Evolutionary conservation across 1,284 basidiomycete species (phyloP).

Genomic region (Ustilago tritici): DNA sequence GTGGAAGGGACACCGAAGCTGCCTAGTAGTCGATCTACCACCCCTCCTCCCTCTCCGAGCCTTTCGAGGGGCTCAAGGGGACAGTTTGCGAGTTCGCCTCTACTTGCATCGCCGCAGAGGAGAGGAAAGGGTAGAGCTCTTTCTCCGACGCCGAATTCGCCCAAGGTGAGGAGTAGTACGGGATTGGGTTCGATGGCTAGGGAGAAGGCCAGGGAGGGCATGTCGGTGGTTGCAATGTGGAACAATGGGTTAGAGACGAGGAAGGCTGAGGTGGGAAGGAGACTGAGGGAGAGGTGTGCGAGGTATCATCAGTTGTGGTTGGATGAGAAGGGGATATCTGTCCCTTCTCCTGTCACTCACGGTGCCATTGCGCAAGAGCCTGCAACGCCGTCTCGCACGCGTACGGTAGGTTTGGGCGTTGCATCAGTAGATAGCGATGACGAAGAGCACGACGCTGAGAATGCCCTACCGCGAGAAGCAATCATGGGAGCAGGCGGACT

Average conservation of each 20-base stretch:
- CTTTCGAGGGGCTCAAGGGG: not conserved
- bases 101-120: conserved; percentile 19
- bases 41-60: conserved; percentile 21
- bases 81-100: conserved; percentile 11
- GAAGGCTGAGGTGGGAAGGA: conserved; percentile 53
- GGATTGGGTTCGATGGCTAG: conserved; percentile 4
- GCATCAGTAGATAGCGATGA: conserved; percentile 78
- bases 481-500: conserved; percentile 70
- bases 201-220: conserved; percentile 44
- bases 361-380: not conserved
- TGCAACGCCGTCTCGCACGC: conserved; percentile 22
- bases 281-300: conserved; percentile 50
- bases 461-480: conserved; percentile 77
- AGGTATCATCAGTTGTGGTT: conserved; percentile 55
- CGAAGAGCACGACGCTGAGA: conserved; percentile 79
- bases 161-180: conserved; percentile 17
- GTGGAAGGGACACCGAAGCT: conserved; percentile 38
- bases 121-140: not conserved
- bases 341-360: conserved; percentile 15
- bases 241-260: conserved; percentile 64
- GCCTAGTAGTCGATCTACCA: conserved; percentile 17
- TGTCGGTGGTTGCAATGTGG: conserved; percentile 66
- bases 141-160: conserved; percentile 18
- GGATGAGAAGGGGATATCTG: conserved; percentile 29
- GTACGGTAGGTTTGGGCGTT: conserved; percentile 17